Conservation (phyloP, 768 basidiomycete species). For the Rhodotorula babjevae region DNA sequence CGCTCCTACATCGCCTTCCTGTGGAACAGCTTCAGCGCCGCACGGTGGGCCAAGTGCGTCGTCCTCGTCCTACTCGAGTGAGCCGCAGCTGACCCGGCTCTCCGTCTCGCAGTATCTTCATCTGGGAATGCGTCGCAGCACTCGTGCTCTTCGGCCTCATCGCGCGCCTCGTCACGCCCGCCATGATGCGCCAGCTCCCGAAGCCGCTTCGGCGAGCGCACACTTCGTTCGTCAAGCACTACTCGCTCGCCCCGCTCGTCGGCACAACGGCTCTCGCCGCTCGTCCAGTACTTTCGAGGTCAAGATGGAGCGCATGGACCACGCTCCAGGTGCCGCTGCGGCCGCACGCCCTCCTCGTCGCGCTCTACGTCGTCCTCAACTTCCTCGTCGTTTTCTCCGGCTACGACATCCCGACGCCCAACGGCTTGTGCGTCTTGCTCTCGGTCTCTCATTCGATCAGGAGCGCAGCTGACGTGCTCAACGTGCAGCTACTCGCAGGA, state of each 20-base stretch:
- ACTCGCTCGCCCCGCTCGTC: not conserved
- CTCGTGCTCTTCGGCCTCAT: not conserved
- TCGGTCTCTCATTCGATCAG: no score
- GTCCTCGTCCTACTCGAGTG: no score
- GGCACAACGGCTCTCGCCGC: not conserved
- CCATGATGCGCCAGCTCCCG: not conserved
- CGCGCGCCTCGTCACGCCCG: not conserved
- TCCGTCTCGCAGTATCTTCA: not conserved
- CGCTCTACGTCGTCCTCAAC: not conserved
- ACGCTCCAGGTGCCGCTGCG: slow-evolving; percentile 12
- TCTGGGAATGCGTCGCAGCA: not conserved
- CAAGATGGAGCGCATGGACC: not conserved
- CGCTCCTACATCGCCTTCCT: not conserved
- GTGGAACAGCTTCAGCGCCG: not conserved
- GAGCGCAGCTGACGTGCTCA: no score
- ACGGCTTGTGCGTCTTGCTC: not conserved
- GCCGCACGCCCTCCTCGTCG: not conserved
- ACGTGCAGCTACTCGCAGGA: not conserved
- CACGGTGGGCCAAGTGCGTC: not conserved
- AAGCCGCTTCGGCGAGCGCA: not conserved
- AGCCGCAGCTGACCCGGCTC: not conserved
- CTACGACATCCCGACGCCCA: not conserved
- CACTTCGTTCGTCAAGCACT: slow-evolving; percentile 5
- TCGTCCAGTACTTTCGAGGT: not conserved
- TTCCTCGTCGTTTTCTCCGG: not conserved